Percentiles rank a stretch among this genome's conserved stretches.
Evolutionary conservation across 2,329 filamentous ascomycete genomes (phyloP).

Genomic region (Arthrobotrys pseudoclavata): DNA sequence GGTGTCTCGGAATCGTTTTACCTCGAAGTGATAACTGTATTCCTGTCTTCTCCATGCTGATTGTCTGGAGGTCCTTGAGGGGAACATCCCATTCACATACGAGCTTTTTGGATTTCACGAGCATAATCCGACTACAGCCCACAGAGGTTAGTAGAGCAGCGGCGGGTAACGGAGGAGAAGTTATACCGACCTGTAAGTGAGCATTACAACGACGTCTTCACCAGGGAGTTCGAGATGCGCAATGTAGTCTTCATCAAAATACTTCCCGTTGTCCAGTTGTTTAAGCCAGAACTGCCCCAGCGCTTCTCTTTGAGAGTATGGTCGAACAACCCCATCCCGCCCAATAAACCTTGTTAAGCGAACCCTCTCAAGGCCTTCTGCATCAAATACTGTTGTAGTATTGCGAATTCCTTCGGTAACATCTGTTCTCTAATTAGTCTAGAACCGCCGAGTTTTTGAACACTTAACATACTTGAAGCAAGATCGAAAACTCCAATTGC

Average conservation of each 20-base stretch:
- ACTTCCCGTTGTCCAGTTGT: conserved; percentile 95
- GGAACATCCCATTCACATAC: conserved; percentile 96
- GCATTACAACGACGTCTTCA: conserved; percentile 89
- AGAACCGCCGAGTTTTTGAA: neutral
- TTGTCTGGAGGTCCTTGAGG: conserved; percentile 95
- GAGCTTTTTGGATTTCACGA: conserved; percentile 87
- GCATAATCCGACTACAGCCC: conserved; percentile 76
- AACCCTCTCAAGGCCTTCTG: conserved; percentile 91
- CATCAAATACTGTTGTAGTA: conserved; percentile 97
- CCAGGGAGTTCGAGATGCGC: conserved; percentile 92
- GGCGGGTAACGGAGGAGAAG: neutral
- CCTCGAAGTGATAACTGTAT: conserved; percentile 89
- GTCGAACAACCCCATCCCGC: conserved; percentile 90
- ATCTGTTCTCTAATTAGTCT: conserved; percentile 67
- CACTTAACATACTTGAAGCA: conserved; percentile 76
- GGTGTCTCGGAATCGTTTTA: conserved; percentile 71
- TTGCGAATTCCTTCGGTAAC: conserved; percentile 98
- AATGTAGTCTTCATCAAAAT: conserved; percentile 97
- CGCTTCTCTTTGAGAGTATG: conserved; percentile 93
- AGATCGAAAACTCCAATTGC: conserved; percentile 97
- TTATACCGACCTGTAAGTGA: conserved; percentile 76
- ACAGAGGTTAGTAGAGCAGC: neutral
- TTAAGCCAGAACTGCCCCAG: conserved; percentile 99
- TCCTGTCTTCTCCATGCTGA: conserved; percentile 94
- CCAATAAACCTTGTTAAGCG: conserved; percentile 94